Conservation (phyloP, 345 rosid genomes). For the Orychophragmus violaceus region DNA sequence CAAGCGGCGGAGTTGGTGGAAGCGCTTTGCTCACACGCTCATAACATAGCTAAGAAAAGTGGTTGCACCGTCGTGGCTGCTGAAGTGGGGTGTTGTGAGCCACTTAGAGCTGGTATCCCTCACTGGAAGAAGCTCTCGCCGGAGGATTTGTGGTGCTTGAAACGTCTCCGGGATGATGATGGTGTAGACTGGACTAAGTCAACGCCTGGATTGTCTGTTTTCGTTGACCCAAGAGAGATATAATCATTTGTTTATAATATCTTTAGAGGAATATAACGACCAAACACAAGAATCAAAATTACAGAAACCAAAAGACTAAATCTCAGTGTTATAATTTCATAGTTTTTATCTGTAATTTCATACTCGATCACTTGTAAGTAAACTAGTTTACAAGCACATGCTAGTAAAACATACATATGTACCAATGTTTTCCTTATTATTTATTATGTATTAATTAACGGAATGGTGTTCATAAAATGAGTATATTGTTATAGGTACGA, state of each 20-base stretch:
- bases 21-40: slow-evolving; percentile 74
- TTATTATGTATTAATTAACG: not conserved
- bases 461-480: not conserved
- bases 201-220: slow-evolving; percentile 68
- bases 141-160: slow-evolving; percentile 87
- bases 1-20: slow-evolving; percentile 51
- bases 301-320: not conserved
- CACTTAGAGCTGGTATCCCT: slow-evolving; percentile 63
- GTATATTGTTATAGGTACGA: not conserved
- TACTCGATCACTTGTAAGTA: not conserved
- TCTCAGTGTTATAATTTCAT: slow-evolving; percentile 18
- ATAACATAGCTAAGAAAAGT: slow-evolving; percentile 63
- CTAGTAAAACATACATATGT: not conserved
- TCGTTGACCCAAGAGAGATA: slow-evolving; percentile 95
- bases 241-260: slow-evolving; percentile 11
- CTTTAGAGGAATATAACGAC: not conserved
- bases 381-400: not conserved
- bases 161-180: slow-evolving; percentile 71
- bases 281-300: not conserved
- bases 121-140: slow-evolving; percentile 77
- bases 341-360: not conserved
- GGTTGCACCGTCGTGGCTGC: slow-evolving; percentile 76
- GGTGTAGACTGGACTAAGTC: slow-evolving; percentile 93
- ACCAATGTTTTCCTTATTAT: not conserved
- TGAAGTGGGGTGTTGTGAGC: slow-evolving; percentile 69